Evolutionary conservation across 2,329 filamentous ascomycete species (phyloP).

Genomic region (Mycosphaerella arachidis): DNA sequence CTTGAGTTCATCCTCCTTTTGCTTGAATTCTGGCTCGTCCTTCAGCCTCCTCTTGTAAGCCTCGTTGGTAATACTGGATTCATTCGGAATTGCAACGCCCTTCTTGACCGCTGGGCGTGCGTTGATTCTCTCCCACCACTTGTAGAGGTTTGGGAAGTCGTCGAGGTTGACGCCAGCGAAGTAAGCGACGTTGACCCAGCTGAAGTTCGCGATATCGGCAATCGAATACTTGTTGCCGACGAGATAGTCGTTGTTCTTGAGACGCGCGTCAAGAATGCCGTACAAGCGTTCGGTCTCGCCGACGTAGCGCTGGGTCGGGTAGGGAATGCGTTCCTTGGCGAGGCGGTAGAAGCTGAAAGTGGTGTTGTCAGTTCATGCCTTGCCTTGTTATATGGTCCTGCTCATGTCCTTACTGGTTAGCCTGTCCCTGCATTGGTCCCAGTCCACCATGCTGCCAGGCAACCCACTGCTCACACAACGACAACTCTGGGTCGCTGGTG

Average conservation of each 20-base stretch:
- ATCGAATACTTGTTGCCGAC: slow-evolving; percentile 46
- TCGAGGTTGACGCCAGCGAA: slow-evolving; percentile 41
- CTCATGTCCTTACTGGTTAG: slow-evolving; percentile 23
- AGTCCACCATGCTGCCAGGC: slow-evolving; percentile 49
- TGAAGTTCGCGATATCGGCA: slow-evolving; percentile 45
- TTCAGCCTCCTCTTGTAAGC: slow-evolving; percentile 40
- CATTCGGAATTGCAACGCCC: slow-evolving; percentile 36
- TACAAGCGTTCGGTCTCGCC: slow-evolving; percentile 46
- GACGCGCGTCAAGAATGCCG: slow-evolving; percentile 42
- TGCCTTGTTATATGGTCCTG: neutral
- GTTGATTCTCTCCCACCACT: slow-evolving; percentile 42
- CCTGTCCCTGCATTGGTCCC: slow-evolving; percentile 37
- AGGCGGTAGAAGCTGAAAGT: slow-evolving; percentile 35
- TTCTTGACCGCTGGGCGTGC: slow-evolving; percentile 41
- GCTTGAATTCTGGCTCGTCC: slow-evolving; percentile 46
- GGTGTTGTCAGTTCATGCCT: neutral
- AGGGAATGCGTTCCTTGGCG: slow-evolving; percentile 42
- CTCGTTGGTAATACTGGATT: slow-evolving; percentile 40
- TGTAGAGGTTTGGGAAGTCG: slow-evolving; percentile 41
- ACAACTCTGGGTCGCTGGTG: slow-evolving; percentile 44
- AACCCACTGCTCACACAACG: slow-evolving; percentile 54
- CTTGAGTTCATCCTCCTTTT: slow-evolving; percentile 40
- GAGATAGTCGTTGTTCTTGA: slow-evolving; percentile 40
- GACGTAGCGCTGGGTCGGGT: slow-evolving; percentile 44
- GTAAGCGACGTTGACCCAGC: slow-evolving; percentile 41